Base-by-base conservation (phyloP, 225 moss, liverwort and hornwort species). In the Polytrichum formosum region DNA sequence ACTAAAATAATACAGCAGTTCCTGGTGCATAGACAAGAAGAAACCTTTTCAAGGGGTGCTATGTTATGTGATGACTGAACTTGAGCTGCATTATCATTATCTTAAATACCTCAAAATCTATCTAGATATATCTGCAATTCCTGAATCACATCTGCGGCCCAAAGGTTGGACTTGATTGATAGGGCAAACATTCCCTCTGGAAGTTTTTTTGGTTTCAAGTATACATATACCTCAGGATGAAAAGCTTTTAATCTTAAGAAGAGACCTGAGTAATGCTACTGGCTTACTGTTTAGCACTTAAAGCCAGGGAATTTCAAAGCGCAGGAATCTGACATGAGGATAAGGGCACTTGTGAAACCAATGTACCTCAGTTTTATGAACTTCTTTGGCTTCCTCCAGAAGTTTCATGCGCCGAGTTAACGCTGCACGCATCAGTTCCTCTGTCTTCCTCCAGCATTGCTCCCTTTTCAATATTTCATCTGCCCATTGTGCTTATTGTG, bases 371-470 rank as follows among this genome's bases (percentile, higher is more conserved):
- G 16, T 7, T 26, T 58, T 37, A 59, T 80, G 70, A 63, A 70
- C 69, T 53, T 93, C 84, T 83, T 85, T 80, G 29, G 86, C 73
- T 65, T 87, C 77, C 73, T 91, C 86, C 30, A 94, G 61, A 28
- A 88, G 75, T 80, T 84, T 83, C 73, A 94, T 76, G 22, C 90
- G 90, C 77, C 83, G 86, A 80, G 88, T 90, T 55, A 94, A 79
- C 37, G 84, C 91, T 65, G 88, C 88, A 71, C 93, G 84, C 91
- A 94, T 91, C 46, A 75, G 83, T 70, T 90, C 93, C 79, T 94
- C 93, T 1, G 91, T 94, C 72, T 85, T 84, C 64, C 93, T 90
- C 91, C 93, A 94, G 58, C 90, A 84, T 74, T 80, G 78, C 70
- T 94, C 91, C 59, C 90, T 77, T 70, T 80, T 80, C 69, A 79